Conservation (phyloP, 768 basidiomycete genomes). For the Suillus variegatus region DNA sequence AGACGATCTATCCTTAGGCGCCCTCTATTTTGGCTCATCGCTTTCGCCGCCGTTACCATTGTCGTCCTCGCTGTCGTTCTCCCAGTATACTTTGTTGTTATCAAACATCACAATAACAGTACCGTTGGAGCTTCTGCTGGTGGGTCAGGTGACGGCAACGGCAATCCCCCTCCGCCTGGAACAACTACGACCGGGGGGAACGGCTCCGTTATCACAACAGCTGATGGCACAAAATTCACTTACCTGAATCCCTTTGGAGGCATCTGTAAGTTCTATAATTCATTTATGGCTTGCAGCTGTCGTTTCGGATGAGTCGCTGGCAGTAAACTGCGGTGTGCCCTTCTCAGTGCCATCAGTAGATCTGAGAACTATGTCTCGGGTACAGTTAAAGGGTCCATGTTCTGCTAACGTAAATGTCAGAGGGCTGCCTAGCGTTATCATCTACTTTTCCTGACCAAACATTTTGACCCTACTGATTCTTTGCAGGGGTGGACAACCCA, state of each 20-base stretch:
- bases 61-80: conserved; percentile 42
- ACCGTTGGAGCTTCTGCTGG: not conserved
- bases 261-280: conserved; percentile 50
- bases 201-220: conserved; percentile 63
- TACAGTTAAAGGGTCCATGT: not conserved
- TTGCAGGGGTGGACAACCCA: conserved; percentile 63
- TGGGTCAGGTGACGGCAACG: conserved; percentile 14
- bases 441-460: not conserved
- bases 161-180: conserved; percentile 14
- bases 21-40: conserved; percentile 30
- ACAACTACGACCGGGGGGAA: conserved; percentile 53
- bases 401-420: not conserved
- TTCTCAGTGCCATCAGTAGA: not conserved
- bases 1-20: conserved; percentile 23
- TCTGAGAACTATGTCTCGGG: not conserved
- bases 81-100: conserved; percentile 37
- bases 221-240: conserved; percentile 70
- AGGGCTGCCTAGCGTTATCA: not conserved
- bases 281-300: not conserved
- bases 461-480: conserved; percentile 6
- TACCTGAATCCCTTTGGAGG: conserved; percentile 82
- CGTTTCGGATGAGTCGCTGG: not conserved
- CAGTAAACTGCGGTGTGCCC: not conserved
- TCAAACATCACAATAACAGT: conserved; percentile 23
- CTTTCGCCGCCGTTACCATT: conserved; percentile 25